Conservation (phyloP, 2,329 filamentous ascomycete species). For the Fusarium multiceps region DNA sequence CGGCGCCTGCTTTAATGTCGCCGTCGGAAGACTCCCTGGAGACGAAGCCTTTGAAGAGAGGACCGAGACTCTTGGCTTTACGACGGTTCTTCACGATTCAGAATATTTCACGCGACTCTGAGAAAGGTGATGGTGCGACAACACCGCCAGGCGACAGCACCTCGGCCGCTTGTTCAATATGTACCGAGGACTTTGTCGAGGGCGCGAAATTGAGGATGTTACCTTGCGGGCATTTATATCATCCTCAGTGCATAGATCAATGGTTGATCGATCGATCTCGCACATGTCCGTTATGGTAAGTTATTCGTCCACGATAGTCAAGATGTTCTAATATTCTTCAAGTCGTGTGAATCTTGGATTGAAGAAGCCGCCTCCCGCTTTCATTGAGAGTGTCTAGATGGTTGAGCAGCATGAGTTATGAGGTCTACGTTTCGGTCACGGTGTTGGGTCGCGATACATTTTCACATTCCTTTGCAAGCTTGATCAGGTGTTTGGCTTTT, state of each 20-base stretch:
- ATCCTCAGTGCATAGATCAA: constrained; percentile 36
- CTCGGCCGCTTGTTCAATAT: constrained; percentile 9
- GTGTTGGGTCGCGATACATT: not conserved
- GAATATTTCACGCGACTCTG: not conserved
- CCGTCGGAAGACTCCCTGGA: not conserved
- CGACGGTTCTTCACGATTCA: not conserved
- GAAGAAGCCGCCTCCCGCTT: not conserved
- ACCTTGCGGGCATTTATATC: constrained; percentile 31
- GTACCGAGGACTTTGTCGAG: constrained; percentile 21
- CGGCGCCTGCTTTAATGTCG: not conserved
- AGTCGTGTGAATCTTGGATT: constrained; percentile 16
- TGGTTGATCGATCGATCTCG: constrained; percentile 30
- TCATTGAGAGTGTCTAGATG: rapidly evolving
- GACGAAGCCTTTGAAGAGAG: not conserved
- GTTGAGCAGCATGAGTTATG: not conserved
- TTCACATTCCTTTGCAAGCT: not conserved
- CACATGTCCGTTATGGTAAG: constrained; percentile 38
- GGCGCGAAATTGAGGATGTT: not conserved
- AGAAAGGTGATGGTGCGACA: rapidly evolving
- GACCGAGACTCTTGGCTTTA: not conserved
- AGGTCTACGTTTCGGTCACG: not conserved
- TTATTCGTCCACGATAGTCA: rapidly evolving
- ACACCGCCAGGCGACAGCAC: not conserved
- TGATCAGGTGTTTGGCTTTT: too few species aligned
- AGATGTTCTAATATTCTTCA: not conserved